These are phyloP conservation scores for Corymbia calophylla DNA, from an alignment of 441 rosid genomes.

Conservation along the genomic window DNA sequence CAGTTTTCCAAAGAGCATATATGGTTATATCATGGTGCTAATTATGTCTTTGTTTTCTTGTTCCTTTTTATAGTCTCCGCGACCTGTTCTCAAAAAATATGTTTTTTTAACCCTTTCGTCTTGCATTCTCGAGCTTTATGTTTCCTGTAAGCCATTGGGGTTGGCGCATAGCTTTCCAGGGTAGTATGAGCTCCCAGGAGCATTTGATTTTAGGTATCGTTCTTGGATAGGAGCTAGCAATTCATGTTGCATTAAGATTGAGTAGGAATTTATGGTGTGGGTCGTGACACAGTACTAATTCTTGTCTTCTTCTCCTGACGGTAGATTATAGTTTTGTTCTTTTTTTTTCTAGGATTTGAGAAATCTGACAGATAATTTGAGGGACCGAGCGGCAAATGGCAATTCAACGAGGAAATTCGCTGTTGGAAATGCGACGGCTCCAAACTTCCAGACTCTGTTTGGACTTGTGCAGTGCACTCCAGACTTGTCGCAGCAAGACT, in stretches of 20 bases:
- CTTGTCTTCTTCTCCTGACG: rapidly evolving
- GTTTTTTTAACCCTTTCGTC: background rate
- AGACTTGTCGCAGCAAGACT: background rate
- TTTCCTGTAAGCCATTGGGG: too few relatives aligned
- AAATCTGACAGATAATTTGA: rapidly evolving
- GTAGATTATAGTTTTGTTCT: rapidly evolving
- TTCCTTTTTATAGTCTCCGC: too few relatives aligned
- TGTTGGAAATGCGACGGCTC: rapidly evolving
- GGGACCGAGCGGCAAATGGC: rapidly evolving
- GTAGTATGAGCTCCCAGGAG: background rate
- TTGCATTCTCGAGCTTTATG: background rate
- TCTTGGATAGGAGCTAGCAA: too few relatives aligned
- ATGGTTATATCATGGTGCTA: too few relatives aligned
- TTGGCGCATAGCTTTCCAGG: background rate
- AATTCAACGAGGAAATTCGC: background rate
- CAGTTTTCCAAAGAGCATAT: too few relatives aligned
- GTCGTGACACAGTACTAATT: rapidly evolving
- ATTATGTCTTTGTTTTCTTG: too few relatives aligned
- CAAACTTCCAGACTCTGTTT: background rate
- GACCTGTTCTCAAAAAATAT: too few relatives aligned
- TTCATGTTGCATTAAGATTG: background rate
- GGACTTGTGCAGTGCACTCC: background rate
- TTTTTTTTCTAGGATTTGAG: rapidly evolving
- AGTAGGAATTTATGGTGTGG: too few relatives aligned
- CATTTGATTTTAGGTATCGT: background rate